Percentiles rank a stretch among this genome's conserved stretches.
These are phyloP conservation scores for Lyophyllum decastes DNA, from an alignment of 768 basidiomycete species.

Conservation along the genomic window DNA sequence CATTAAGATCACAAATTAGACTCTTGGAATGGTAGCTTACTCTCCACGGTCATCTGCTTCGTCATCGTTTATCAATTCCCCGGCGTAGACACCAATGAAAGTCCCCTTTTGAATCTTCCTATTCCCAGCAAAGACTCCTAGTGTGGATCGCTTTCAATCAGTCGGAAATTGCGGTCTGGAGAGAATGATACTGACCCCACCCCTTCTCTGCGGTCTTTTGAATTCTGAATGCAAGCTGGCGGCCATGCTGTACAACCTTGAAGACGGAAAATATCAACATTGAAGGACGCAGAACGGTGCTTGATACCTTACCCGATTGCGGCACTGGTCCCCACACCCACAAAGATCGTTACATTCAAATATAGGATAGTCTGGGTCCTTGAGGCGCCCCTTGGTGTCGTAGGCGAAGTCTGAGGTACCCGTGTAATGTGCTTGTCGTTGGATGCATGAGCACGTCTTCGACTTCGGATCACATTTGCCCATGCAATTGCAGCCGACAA, in stretches of 20 bases:
- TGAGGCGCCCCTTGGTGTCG: conserved; percentile 58
- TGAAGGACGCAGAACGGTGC: background rate
- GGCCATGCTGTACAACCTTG: conserved; percentile 83
- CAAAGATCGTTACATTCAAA: conserved; percentile 89
- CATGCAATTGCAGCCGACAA: conserved; percentile 73
- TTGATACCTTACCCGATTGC: conserved; percentile 64
- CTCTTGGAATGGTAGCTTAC: conserved; percentile 39
- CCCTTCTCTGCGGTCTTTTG: conserved; percentile 76
- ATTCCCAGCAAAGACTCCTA: conserved; percentile 71
- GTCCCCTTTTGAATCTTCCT: conserved; percentile 68
- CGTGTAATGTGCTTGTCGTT: conserved; percentile 50
- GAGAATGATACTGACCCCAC: conserved; percentile 62
- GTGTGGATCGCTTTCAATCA: conserved; percentile 3
- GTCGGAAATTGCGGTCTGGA: background rate
- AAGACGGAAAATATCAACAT: background rate
- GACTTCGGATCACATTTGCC: conserved; percentile 76
- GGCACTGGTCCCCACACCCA: conserved; percentile 78
- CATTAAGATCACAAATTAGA: background rate
- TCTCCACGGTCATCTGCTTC: conserved; percentile 68
- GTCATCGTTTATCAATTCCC: conserved; percentile 73
- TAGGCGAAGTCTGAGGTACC: conserved; percentile 61
- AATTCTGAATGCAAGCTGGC: conserved; percentile 63
- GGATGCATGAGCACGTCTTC: conserved; percentile 71
- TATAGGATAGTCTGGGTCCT: conserved; percentile 56
- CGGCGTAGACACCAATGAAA: conserved; percentile 84